Evolutionary conservation across 2,329 filamentous ascomycete genomes (phyloP), one percentile per base, ranked within the genome.

Genomic region (Talaromyces funiculosus): DNA sequence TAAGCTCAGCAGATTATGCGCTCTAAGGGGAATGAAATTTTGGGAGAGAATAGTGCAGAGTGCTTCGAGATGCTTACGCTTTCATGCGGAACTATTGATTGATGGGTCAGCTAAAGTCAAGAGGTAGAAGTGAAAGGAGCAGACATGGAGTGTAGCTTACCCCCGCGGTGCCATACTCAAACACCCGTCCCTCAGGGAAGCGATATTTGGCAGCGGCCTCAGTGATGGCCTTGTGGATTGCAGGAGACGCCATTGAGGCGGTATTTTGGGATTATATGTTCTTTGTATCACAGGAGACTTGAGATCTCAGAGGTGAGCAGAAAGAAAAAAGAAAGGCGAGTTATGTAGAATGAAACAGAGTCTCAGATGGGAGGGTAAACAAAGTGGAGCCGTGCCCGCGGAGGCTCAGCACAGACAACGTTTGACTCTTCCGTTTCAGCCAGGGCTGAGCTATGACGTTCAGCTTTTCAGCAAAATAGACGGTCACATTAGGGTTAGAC

Each of bases 61-160:
- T 47, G 45, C 53, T 66, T 14, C 26, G 20, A 66, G 62, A 61
- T 59, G 73, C 82, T 76, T 80, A 87, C 84, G 86, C 85, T 78
- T 86, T 88, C 79, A 87, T 88, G 62, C 86, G 85, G 72, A 89
- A 89, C 84, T 86, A 66, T 53, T 56, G 22, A 26, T 49, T 40
- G 64, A 53, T 53, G 20, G 55, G 51, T 69, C 61, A 67, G 64
- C 45, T 45, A 38, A 54, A n/a, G 20, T n/a, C 12, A 40, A 53
- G 29, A 14, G 31, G 8, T 14, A 38, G 16, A 29, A 37, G 6
- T n/a, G 16, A 9, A 37, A 22, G 29, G 43, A 29, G 45, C 47
- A 20, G 29, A 31, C 29, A 22, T 29, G 42, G 29, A 12, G 22
- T 29, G 40, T 26, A n/a, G 42, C 83, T 74, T 78, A 86, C 84